Evolutionary conservation across 2,329 filamentous ascomycete species (phyloP), one percentile per base, ranked within the genome.

Genomic region (Tolypocladium ophioglossoides): DNA sequence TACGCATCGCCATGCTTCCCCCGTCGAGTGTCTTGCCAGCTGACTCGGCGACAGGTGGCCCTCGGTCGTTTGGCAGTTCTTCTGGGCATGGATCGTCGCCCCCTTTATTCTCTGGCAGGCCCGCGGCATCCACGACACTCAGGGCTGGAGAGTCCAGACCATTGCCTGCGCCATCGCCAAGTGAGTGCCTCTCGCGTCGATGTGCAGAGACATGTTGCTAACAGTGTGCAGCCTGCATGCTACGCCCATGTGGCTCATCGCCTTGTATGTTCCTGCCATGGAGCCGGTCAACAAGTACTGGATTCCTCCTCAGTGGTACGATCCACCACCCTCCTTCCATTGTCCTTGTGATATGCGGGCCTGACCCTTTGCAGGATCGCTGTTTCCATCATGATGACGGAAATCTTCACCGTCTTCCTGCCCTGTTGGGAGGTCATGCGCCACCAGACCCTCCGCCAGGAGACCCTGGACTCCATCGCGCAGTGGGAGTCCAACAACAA

Each of bases 91-190:
- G 75, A 62, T 81, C 27, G 76, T 80, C 54, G 81, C 82, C 2
- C 81, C 83, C 2, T 70, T 76, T 56, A 70, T 84, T 51, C 71
- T 86, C 2, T 85, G 78, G 74, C 75, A 77, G 58, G 79, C 83
- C 41, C 75, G 82, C 34, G 69, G 74, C n/a, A 83, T 87, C 57
- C 73, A 73, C 34, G 84, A 87, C 60, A 82, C 82, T 2, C 78
- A 84, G 58, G 78, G 82, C 51, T 87, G 84, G 84, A 74, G 82
- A 9, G 62, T 78, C 2, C 83, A 86, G 63, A 86, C 82, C 14
- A 78, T 81, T 40, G 68, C 65, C 12, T 78, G 74, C 61, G 70
- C 70, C 49, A 58, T 76, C 53, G 69, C 74, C 37, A 70, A 68
- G 72, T 75, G 56, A 54, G 70, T 64, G 16, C 30, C 12, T 51